Evolutionary conservation across 2,329 filamentous ascomycete species (phyloP), one percentile per base, ranked within the genome.

Genomic region (Dactylonectria estremocensis): DNA sequence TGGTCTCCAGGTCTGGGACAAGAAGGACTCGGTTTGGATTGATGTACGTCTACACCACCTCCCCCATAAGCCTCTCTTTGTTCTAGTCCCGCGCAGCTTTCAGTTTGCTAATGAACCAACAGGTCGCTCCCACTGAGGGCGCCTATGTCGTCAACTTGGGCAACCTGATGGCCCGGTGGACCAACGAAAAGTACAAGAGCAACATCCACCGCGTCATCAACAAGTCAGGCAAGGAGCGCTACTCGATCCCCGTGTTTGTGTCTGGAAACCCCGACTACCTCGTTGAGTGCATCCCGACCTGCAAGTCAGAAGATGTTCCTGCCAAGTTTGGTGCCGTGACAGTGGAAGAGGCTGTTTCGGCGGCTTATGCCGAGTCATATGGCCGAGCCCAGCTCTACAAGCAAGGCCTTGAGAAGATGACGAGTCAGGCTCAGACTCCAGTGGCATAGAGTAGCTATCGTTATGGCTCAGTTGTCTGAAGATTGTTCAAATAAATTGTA

Each of bases 161-260:
- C 33, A 84, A 88, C 67, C 80, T 88, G 71, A 77, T 88, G 67
- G 78, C 80, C 68, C 74, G 80, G 13, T 87, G 86, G 85, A 89
- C 87, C 14, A 84, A 85, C 60, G 83, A 84, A 16, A 77, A 80
- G 54, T 90, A 88, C 78, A 85, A 83, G 73, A 86, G 83, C 72
- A 88, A 83, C 55, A 76, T 87, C 4, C 88, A 90, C 73, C 80
- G 87, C 8, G 88, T 90, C 28, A 84, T 89, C 69, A 89, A 89
- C 78, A 80, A 81, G 49, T 84, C 82, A 3, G 80, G 80, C 2
- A 79, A 77, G 10, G 84, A 88, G 72, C 81, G 88, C 43, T 90
- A 88, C 73, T 87, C 84, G 7, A 80, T 89, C n/a, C 86, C 87
- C 0, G 85, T 89, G 58, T 89, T 89, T 76, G 85, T 88, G 62